These are phyloP conservation scores for Vitis hybrid DNA, from an alignment of 177 flowering plant species.

Conservation along the genomic window DNA sequence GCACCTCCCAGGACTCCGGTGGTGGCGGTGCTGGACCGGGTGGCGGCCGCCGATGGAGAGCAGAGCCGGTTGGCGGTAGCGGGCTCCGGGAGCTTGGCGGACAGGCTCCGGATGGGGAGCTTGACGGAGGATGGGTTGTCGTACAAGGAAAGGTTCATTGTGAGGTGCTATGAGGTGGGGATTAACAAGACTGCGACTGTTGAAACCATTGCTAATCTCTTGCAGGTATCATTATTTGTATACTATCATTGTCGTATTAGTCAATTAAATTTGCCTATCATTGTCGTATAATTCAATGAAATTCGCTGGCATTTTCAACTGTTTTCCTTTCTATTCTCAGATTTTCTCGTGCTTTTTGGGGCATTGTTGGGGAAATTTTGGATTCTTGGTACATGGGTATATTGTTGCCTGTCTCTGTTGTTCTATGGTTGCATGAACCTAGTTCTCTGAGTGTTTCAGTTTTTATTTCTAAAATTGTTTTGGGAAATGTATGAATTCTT, in stretches of 20 bases:
- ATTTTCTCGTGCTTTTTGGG: no score
- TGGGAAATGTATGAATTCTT: no score
- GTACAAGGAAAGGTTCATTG: constrained; percentile 84
- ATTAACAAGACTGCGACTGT: constrained; percentile 93
- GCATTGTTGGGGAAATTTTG: no score
- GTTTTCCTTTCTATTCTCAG: no score
- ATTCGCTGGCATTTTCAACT: no score
- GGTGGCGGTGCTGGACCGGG: constrained; percentile 24
- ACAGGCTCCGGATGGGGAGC: constrained; percentile 69
- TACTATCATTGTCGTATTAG: no score
- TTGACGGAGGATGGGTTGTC: constrained; percentile 78
- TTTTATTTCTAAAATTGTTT: no score
- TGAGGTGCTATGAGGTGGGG: constrained; percentile 92
- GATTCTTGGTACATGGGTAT: no score
- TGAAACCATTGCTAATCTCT: constrained; percentile 91
- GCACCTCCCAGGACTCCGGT: constrained; percentile 3
- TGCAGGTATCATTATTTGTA: constrained; percentile 57
- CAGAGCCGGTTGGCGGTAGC: constrained; percentile 1
- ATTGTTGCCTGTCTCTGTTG: no score
- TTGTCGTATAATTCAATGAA: no score
- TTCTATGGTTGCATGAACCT: not conserved
- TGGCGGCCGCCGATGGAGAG: constrained; percentile 10
- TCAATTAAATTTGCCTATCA: no score
- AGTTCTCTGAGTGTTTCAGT: not conserved
- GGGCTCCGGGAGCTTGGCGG: constrained; percentile 49